These are phyloP conservation scores for Hypholoma fasciculare DNA, from an alignment of 768 basidiomycete species.

Conservation along the genomic window DNA sequence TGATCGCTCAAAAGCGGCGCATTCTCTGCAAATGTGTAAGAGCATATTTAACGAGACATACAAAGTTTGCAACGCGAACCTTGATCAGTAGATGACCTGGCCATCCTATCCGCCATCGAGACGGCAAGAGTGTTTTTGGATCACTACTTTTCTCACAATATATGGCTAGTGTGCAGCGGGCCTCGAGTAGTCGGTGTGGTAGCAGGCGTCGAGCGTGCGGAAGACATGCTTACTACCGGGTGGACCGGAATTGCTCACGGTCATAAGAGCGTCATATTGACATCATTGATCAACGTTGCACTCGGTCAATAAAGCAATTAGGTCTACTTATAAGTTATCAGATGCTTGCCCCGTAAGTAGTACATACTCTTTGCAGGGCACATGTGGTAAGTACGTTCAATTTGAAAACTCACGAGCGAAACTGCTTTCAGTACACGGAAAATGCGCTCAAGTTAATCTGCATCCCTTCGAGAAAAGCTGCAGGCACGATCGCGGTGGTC, in stretches of 20 bases:
- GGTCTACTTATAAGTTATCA: too few relatives aligned
- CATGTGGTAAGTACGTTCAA: too few relatives aligned
- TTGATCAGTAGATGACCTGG: slow-evolving; percentile 56
- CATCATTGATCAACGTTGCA: not conserved
- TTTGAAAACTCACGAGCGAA: too few relatives aligned
- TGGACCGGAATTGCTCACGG: slow-evolving; percentile 2
- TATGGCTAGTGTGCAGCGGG: slow-evolving; percentile 6
- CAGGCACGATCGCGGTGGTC: too few relatives aligned
- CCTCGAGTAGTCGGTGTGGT: slow-evolving; percentile 24
- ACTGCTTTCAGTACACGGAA: too few relatives aligned
- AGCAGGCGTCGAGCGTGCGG: not conserved
- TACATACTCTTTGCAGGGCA: too few relatives aligned
- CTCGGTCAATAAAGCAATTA: not conserved
- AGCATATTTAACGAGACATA: not conserved
- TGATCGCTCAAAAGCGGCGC: slow-evolving; percentile 62
- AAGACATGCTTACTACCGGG: not conserved
- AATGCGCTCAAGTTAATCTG: too few relatives aligned
- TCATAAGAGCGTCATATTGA: not conserved
- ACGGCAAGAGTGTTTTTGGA: slow-evolving; percentile 15
- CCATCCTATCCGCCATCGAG: slow-evolving; percentile 55
- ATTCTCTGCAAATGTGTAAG: slow-evolving; percentile 43
- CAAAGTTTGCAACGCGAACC: slow-evolving; percentile 35
- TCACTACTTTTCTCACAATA: slow-evolving; percentile 1
- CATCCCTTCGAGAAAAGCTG: too few relatives aligned
- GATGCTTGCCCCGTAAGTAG: too few relatives aligned